Evolutionary conservation across 225 moss, liverwort and hornwort genomes (phyloP).

Genomic region (Straminergon stramineum): DNA sequence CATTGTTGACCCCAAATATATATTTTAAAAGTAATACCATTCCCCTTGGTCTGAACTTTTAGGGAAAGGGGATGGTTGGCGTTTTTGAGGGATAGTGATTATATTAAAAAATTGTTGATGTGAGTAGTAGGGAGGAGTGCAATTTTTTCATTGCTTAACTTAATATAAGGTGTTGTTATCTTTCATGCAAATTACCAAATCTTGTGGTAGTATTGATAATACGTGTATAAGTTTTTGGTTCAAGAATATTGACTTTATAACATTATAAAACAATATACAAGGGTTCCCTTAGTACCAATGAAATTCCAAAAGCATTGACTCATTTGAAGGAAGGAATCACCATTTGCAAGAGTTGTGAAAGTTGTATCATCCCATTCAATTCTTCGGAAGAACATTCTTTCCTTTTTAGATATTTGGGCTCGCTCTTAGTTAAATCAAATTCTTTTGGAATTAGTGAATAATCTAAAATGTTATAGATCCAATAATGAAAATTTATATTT

Average conservation of each 20-base stretch:
- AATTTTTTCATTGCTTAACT: background rate
- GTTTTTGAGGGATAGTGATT: background rate
- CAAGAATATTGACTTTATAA: no score
- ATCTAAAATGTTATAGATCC: background rate
- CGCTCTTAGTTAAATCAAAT: accelerated
- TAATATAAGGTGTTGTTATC: background rate
- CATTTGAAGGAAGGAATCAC: background rate
- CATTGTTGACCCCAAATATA: no score
- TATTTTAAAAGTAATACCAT: no score
- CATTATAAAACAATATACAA: no score
- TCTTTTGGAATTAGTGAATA: background rate
- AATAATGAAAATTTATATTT: background rate
- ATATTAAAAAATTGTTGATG: background rate
- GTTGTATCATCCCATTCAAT: no score
- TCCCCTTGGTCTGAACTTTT: no score
- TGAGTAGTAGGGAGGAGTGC: background rate
- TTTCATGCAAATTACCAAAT: background rate
- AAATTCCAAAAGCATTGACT: background rate
- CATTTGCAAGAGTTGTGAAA: background rate
- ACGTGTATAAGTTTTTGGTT: no score
- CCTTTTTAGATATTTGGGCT: background rate
- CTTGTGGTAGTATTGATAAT: background rate
- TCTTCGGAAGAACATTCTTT: background rate
- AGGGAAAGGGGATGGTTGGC: accelerated
- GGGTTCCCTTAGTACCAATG: background rate